Conservation (phyloP, 306 rosid genomes). For the Begonia loranthoides region DNA sequence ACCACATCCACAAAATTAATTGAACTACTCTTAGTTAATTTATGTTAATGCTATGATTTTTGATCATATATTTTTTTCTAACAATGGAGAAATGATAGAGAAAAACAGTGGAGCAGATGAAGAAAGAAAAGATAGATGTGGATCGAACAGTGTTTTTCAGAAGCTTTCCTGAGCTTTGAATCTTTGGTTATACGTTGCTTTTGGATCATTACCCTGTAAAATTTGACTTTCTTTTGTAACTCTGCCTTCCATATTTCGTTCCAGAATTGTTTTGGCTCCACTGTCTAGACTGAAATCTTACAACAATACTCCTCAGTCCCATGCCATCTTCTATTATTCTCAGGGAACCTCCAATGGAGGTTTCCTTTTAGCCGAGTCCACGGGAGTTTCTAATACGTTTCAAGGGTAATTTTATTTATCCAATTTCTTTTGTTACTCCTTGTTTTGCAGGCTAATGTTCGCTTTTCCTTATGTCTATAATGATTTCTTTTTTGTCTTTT, state of each 20-base stretch:
- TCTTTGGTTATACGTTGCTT: too few relatives aligned
- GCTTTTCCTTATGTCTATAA: not conserved
- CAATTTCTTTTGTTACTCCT: not conserved
- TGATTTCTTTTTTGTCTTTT: not conserved
- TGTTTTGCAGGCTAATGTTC: not conserved
- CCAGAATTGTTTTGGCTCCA: constrained; percentile 56
- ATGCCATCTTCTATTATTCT: constrained; percentile 48
- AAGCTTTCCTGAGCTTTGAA: too few relatives aligned
- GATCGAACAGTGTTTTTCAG: too few relatives aligned
- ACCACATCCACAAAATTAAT: too few relatives aligned
- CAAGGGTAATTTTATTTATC: constrained; percentile 22
- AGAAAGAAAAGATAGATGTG: too few relatives aligned
- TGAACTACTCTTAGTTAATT: too few relatives aligned
- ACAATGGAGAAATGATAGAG: too few relatives aligned
- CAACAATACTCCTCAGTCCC: constrained; percentile 41
- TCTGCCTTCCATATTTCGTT: not conserved
- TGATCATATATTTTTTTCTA: too few relatives aligned
- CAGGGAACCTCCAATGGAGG: constrained; percentile 47
- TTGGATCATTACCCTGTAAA: too few relatives aligned
- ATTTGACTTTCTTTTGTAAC: too few relatives aligned
- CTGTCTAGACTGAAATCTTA: constrained; percentile 28
- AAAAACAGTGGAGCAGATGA: too few relatives aligned
- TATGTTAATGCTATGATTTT: too few relatives aligned
- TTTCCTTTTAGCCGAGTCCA: constrained; percentile 31
- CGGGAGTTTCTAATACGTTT: constrained; percentile 36